Base-by-base conservation (phyloP, 1,284 basidiomycete genomes). In the Meira nashicola region DNA sequence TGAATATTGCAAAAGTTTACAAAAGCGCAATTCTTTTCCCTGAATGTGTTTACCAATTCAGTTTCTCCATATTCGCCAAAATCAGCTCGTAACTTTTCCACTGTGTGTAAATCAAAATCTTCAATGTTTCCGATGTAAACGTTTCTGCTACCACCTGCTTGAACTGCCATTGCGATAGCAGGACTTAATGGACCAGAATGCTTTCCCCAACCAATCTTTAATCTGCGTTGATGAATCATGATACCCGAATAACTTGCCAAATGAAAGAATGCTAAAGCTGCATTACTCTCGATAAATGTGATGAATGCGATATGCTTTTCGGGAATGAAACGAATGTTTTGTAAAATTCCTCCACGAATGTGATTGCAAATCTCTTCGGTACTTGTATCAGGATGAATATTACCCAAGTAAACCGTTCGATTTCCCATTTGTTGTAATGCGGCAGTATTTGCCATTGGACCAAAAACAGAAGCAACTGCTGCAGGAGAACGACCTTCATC, bases 331-430 rank as follows among this genome's bases (percentile, higher is more conserved):
- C 74, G 70, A 41, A 77, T 65, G 50, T 69, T 73, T 58, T 77
- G 74, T 57, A 77, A 57, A 47, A 77, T 73, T 19, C 75, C 75
- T 25, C 75, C 75, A 6, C 75, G 74, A 39, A 77, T 73, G 61
- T 76, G 74, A 65, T 77, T 77, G 68, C 75, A 77, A 59, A 77
- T 77, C 62, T 77, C 75, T 51, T 74, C 75, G 1, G 70, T 71
- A 5, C 72, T 77, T 14, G 74, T 76, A 23, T 76, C 73, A 14
- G 71, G 74, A 40, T 77, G 75, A 54, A 77, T 70, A 62, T 77
- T 77, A 54, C 75, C 75, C 8, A 77, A 64, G 54, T 77, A 77
- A 64, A 77, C 69, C 40, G 75, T 77, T 37, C 75, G 70, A 41
- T 77, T 77, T 50, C 75, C 75, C 37, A 77, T 66, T 64, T 77